A percentile compares a stretch with the other conserved stretches of the same genome.
phyloP scores from a whole-genome alignment of 2,329 filamentous ascomycete species.

The Basipetospora chlamydospora region DNA sequence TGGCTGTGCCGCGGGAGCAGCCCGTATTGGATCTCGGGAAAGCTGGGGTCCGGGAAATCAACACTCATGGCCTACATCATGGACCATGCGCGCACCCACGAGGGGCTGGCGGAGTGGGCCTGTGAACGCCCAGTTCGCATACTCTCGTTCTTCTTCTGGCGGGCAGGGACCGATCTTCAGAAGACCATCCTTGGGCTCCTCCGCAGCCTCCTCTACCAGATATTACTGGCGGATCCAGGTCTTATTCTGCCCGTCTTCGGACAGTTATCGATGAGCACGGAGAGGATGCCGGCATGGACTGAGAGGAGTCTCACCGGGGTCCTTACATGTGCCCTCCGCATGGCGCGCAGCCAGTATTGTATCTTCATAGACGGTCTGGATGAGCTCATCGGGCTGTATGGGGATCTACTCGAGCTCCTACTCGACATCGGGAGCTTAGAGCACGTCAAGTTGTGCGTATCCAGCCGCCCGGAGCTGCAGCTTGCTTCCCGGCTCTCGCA shows the following conservation, averaged over 20 bases:
- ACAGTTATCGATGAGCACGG: too few species aligned
- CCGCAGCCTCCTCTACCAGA: neutral
- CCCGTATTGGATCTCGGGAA: neutral
- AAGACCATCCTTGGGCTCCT: neutral
- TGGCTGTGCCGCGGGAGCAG: neutral
- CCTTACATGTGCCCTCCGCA: neutral
- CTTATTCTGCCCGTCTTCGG: neutral
- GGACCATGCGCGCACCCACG: neutral
- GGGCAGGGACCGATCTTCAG: neutral
- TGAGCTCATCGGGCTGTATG: neutral
- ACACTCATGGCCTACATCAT: neutral
- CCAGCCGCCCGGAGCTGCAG: neutral
- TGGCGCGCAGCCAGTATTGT: neutral
- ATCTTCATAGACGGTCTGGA: neutral
- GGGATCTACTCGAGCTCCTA: neutral
- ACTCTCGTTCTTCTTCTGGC: neutral
- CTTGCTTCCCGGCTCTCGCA: neutral
- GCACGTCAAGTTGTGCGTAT: neutral
- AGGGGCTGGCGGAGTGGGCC: neutral
- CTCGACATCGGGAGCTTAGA: neutral
- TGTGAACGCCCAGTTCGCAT: neutral
- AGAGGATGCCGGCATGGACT: too few species aligned
- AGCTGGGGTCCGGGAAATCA: neutral
- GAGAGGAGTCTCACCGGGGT: too few species aligned
- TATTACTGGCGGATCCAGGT: neutral